These are phyloP conservation scores for Rubroboletus pulcherrimus DNA, from an alignment of 768 basidiomycete species.

Conservation along the genomic window DNA sequence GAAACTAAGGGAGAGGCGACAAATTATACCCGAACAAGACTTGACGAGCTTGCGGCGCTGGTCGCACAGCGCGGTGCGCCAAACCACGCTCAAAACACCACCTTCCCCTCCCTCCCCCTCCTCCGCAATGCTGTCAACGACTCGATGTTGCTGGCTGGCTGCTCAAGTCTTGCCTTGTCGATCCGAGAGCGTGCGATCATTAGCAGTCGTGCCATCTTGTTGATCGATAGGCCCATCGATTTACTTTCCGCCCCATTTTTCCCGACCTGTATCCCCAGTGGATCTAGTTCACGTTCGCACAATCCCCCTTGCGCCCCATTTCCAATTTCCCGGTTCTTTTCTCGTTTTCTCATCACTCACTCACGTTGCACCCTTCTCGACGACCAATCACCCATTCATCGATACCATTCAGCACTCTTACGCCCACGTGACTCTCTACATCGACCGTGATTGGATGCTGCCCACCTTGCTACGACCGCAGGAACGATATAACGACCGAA, in stretches of 20 bases:
- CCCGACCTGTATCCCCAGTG: slow-evolving; percentile 21
- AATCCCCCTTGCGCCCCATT: slow-evolving; percentile 22
- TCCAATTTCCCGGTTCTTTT: slow-evolving; percentile 7
- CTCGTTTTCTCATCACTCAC: slow-evolving; percentile 20
- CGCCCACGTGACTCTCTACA: slow-evolving; percentile 15
- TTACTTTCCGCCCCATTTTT: slow-evolving; percentile 27
- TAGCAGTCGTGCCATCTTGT: slow-evolving; percentile 37
- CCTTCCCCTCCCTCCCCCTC: slow-evolving; percentile 3
- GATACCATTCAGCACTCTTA: slow-evolving; percentile 19
- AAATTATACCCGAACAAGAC: slow-evolving; percentile 17
- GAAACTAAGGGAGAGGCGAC: slow-evolving; percentile 23
- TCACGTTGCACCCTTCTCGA: slow-evolving; percentile 19
- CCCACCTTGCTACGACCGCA: slow-evolving; percentile 31
- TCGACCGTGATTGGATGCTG: slow-evolving; percentile 17
- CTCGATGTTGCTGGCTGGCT: slow-evolving; percentile 39
- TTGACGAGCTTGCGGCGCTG: slow-evolving; percentile 29
- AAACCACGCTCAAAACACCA: slow-evolving; percentile 20
- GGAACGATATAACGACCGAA: slow-evolving; percentile 32
- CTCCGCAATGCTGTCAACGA: slow-evolving; percentile 30
- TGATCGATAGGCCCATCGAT: slow-evolving; percentile 41
- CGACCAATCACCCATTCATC: slow-evolving; percentile 26
- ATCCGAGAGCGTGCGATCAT: slow-evolving; percentile 34
- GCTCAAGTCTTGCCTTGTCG: slow-evolving; percentile 24
- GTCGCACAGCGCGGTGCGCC: slow-evolving; percentile 35
- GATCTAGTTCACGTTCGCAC: slow-evolving; percentile 27